Evolutionary conservation across 139 green algal genomes (phyloP).

Genomic region (Dunaliella sp.): DNA sequence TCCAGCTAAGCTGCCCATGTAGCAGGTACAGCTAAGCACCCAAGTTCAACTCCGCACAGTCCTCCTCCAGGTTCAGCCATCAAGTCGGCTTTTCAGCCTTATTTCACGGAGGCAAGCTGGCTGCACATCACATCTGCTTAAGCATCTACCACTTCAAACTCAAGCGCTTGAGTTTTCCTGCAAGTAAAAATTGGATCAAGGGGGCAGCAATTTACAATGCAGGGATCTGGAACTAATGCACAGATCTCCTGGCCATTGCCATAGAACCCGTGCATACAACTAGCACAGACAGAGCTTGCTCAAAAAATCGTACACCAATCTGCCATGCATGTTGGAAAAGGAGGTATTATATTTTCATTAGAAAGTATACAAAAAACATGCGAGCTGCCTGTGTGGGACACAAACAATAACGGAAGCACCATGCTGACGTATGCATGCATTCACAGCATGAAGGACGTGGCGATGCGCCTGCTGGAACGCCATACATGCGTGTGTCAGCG

Average conservation of each 20-base stretch:
- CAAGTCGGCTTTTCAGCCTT: no score
- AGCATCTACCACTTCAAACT: background rate
- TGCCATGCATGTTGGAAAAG: background rate
- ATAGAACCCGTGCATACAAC: background rate
- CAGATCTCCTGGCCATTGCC: background rate
- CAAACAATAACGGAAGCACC: no score
- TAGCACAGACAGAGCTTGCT: background rate
- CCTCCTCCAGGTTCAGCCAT: no score
- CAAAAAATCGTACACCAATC: background rate
- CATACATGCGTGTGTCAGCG: no score
- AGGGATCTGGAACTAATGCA: background rate
- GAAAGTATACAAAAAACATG: no score
- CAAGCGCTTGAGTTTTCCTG: background rate
- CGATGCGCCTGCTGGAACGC: no score
- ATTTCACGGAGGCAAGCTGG: background rate
- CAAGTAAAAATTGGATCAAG: background rate
- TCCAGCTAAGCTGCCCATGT: background rate
- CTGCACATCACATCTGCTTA: background rate
- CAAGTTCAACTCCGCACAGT: no score
- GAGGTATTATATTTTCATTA: no score
- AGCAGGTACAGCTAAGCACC: no score
- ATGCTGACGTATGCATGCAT: no score
- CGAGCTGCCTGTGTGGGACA: no score
- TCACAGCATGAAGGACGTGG: no score
- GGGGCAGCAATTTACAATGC: background rate